Conservation (phyloP, 2,329 filamentous ascomycete genomes). For the Cephalotrichum gorgonifer region DNA sequence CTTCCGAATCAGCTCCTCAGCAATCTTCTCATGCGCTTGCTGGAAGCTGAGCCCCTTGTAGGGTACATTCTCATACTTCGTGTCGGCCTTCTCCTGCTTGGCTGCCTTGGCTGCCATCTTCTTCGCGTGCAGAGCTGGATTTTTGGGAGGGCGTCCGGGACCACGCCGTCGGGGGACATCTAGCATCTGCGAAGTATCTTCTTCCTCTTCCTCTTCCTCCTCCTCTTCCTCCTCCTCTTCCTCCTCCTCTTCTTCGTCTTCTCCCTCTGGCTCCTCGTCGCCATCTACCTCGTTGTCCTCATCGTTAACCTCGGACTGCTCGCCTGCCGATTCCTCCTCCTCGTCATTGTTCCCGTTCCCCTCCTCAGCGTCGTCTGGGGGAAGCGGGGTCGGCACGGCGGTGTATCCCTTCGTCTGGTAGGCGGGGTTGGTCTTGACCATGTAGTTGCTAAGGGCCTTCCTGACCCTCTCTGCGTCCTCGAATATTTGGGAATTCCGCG, state of each 20-base stretch:
- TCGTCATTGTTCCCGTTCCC: conserved; percentile 19
- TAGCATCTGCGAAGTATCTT: conserved; percentile 13
- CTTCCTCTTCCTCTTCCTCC: conserved; percentile 17
- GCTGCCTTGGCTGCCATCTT: conserved; percentile 8
- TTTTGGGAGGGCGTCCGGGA: conserved; percentile 9
- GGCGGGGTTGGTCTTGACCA: conserved; percentile 78
- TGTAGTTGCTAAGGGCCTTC: conserved; percentile 78
- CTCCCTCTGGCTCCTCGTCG: conserved; percentile 22
- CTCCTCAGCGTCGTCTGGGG: conserved; percentile 30
- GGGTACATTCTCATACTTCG: conserved; percentile 42
- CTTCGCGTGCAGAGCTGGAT: conserved; percentile 14
- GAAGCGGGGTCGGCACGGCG: conserved; percentile 64
- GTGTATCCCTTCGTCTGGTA: conserved; percentile 60
- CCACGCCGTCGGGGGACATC: conserved; percentile 3
- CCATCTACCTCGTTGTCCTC: conserved; percentile 18
- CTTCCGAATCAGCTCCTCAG: conserved; percentile 63
- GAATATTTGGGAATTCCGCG: conserved; percentile 60
- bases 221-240: conserved; percentile 17
- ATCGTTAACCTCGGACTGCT: conserved; percentile 14
- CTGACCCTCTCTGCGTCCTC: conserved; percentile 80
- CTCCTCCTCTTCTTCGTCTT: conserved; percentile 16
- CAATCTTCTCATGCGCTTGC: conserved; percentile 75
- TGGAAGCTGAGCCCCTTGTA: conserved; percentile 71
- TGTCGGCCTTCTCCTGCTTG: conserved; percentile 30
- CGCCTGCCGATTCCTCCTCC: conserved; percentile 16